These are phyloP conservation scores for Tricholoma sp. DNA, from an alignment of 768 basidiomycete genomes.

Conservation along the genomic window DNA sequence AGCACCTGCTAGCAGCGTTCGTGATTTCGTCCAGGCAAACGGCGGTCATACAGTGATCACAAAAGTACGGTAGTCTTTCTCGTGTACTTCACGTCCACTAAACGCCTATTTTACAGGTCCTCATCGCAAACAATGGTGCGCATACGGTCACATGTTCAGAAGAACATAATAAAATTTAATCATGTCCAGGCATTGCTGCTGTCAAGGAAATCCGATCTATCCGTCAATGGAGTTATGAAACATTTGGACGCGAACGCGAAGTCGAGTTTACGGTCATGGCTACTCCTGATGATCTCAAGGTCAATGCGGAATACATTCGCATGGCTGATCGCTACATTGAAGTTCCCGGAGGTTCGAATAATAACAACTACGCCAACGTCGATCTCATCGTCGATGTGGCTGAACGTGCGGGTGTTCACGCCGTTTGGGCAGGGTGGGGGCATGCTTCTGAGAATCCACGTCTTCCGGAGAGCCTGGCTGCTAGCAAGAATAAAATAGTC, in stretches of 20 bases:
- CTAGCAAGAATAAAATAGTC: constrained; percentile 92
- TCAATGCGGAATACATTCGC: constrained; percentile 99
- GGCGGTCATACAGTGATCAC: constrained; percentile 99
- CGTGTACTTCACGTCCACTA: constrained; percentile 7
- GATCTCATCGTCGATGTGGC: constrained; percentile 98
- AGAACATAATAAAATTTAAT: constrained; percentile 1
- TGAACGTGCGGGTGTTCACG: constrained; percentile 95
- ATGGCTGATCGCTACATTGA: constrained; percentile 99
- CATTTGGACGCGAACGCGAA: constrained; percentile 92
- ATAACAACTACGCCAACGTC: constrained; percentile 99
- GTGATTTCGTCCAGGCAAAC: constrained; percentile 85
- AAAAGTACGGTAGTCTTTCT: constrained; percentile 54
- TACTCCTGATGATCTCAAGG: constrained; percentile 96
- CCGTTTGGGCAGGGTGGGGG: constrained; percentile 99
- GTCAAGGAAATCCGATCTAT: constrained; percentile 99
- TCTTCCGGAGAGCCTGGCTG: constrained; percentile 87
- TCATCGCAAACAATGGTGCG: constrained; percentile 96
- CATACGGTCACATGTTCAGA: neutral
- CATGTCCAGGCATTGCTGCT: constrained; percentile 83
- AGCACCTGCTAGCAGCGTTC: constrained; percentile 71
- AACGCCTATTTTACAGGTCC: constrained; percentile 61
- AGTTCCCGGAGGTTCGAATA: constrained; percentile 96
- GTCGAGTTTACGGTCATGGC: constrained; percentile 99
- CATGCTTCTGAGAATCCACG: constrained; percentile 99
- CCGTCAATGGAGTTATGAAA: constrained; percentile 99